A percentile compares a stretch with the other conserved stretches of the same genome.
Conservation (phyloP, 495 filamentous ascomycete species). For the Trichoderma orchidacearum region DNA sequence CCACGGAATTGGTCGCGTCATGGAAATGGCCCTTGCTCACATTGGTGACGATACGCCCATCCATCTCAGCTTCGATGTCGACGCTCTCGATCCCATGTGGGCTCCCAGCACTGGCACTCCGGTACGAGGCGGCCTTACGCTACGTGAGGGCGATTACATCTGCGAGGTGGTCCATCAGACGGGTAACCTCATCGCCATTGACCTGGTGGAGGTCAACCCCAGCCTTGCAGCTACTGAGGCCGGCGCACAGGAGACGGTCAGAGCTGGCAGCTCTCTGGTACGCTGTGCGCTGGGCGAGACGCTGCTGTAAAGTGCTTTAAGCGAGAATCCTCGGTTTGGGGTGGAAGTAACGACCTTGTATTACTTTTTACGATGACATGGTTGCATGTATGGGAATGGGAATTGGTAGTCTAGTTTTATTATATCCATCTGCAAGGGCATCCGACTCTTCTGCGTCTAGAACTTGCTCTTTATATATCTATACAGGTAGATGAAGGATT, state of each 20-base stretch:
- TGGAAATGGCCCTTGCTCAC: constrained; percentile 93
- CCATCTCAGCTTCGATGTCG: constrained; percentile 94
- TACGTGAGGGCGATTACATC: constrained; percentile 95
- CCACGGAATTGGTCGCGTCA: constrained; percentile 86
- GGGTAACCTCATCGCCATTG: constrained; percentile 79
- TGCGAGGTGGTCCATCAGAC: constrained; percentile 93
- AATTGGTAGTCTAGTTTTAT: background rate
- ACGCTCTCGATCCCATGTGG: constrained; percentile 91
- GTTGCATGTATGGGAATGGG: background rate
- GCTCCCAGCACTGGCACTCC: constrained; percentile 94
- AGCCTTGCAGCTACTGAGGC: constrained; percentile 49
- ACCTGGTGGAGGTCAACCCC: constrained; percentile 95
- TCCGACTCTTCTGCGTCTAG: background rate
- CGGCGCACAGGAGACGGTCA: constrained; percentile 76
- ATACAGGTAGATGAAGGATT: background rate
- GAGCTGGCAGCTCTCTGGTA: constrained; percentile 80
- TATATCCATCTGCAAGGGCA: background rate
- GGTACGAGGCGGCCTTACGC: constrained; percentile 85
- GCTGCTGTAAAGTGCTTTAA: constrained; percentile 46
- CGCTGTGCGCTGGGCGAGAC: constrained; percentile 87
- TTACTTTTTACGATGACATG: background rate
- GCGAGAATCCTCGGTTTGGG: background rate
- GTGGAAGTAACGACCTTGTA: too few relatives aligned
- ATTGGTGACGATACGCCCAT: constrained; percentile 90
- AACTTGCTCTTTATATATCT: background rate